Evolutionary conservation across 2,329 filamentous ascomycete species (phyloP), one percentile per base, ranked within the genome.

Genomic region (Drechslerella dactyloides): DNA sequence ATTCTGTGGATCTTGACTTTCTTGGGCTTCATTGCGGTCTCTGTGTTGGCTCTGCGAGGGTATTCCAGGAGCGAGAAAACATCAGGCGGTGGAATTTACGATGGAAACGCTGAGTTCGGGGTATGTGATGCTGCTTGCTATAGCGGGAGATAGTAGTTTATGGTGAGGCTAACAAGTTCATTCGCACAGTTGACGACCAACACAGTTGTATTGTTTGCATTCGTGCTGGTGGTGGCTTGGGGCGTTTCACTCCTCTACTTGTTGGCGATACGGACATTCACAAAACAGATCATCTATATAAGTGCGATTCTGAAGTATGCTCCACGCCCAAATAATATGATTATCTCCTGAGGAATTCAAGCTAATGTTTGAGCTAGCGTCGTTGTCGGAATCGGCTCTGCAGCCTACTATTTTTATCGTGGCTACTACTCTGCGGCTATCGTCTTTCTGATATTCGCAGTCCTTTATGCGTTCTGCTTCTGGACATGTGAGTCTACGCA

Each of bases 281-380:
- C 93, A 2, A 96, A 94, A 81, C 86, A 91, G 77, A 92, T 96
- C 76, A 96, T 97, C 78, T 97, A 91, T 90, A 85, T 92, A 42
- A 96, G 92, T 0, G 91, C 91, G 11, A 93, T 96, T 57, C 82
- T 96, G 64, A 96, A 97, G 74, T 76, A 73, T 46, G 64, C 15
- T 17, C 27, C 33, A 52, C 24, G n/a, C 5, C 15, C 11, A 51
- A 27, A 11, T 37, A 17, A 55, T 15, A 5, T 10, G 15, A 24
- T 4, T 50, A 21, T 17, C 30, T 30, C 24, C 23, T 27, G 1
- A n/a, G 17, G 27, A 2, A 19, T 19, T 15, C 0, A 24, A 40
- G 23, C 56, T 74, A 52, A 74, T 51, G 15, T n/a, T 27, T 15
- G 27, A 27, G 3, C 17, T 60, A 76, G 75, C 79, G 89, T 96